phyloP scores from a whole-genome alignment of 75 land plant genomes.

The Pinus tabuliformis region DNA sequence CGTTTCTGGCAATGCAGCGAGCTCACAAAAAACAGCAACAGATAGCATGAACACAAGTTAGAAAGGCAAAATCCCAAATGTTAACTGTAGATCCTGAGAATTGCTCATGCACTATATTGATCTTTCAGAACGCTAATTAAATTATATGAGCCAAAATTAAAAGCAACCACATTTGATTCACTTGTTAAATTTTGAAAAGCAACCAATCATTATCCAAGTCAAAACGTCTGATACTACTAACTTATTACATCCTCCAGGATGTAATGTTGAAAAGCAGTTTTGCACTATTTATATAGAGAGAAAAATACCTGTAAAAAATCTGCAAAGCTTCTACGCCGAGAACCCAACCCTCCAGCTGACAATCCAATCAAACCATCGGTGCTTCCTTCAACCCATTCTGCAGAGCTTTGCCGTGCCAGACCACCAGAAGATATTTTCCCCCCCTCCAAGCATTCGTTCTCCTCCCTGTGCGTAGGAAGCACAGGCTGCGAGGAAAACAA shows the following conservation, averaged over 20 bases:
- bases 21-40: not conserved
- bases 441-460: slow-evolving; percentile 11
- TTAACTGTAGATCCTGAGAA: too few relatives aligned
- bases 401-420: slow-evolving; percentile 25
- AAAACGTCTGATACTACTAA: too few relatives aligned
- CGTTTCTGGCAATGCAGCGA: too few relatives aligned
- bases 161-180: not conserved
- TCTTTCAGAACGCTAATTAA: too few relatives aligned
- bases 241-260: not conserved
- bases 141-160: too few relatives aligned
- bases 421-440: slow-evolving; percentile 22
- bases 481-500: slow-evolving; percentile 40
- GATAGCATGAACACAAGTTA: not conserved
- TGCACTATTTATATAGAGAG: not conserved
- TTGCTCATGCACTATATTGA: too few relatives aligned
- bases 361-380: slow-evolving; percentile 41
- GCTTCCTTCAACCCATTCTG: slow-evolving; percentile 36
- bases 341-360: slow-evolving; percentile 21
- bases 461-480: slow-evolving; percentile 43
- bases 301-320: slow-evolving; percentile 55
- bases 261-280: not conserved
- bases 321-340: slow-evolving; percentile 38
- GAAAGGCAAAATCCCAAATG: not conserved
- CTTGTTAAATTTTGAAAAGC: not conserved
- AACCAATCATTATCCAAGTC: not conserved